phyloP scores from a whole-genome alignment of 1,284 basidiomycete genomes.

The Porodaedalea pini region DNA sequence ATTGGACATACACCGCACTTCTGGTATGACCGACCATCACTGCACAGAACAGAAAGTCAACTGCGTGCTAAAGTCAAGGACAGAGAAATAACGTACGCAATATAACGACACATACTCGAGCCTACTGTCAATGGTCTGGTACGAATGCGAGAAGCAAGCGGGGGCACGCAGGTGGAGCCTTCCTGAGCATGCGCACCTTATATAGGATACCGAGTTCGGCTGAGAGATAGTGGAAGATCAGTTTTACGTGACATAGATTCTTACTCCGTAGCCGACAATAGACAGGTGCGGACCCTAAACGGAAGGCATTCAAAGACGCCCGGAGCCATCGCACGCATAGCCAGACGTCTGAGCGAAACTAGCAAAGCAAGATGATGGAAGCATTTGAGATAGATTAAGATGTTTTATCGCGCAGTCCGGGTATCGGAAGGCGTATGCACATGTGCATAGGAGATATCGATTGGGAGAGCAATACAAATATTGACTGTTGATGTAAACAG shows the following conservation, averaged over 20 bases:
- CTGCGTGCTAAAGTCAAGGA: neutral
- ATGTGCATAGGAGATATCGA: too few species aligned
- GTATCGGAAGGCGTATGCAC: neutral
- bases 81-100: conserved; percentile 11
- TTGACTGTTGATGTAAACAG: too few species aligned
- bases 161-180: neutral
- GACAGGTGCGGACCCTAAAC: neutral
- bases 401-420: neutral
- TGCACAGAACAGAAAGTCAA: neutral
- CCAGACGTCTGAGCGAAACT: neutral
- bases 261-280: conserved; percentile 8
- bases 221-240: neutral
- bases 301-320: neutral
- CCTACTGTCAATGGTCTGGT: neutral
- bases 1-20: conserved; percentile 15
- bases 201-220: neutral
- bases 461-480: too few species aligned
- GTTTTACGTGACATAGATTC: conserved; percentile 4
- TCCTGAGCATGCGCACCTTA: neutral
- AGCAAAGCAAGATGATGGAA: neutral
- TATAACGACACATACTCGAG: conserved; percentile 17
- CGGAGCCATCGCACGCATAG: too few species aligned
- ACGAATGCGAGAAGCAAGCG: neutral
- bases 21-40: conserved; percentile 17
- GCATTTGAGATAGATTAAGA: too few species aligned